Base-by-base conservation (phyloP, 75 land plant genomes). In the Pinus albicaulis region DNA sequence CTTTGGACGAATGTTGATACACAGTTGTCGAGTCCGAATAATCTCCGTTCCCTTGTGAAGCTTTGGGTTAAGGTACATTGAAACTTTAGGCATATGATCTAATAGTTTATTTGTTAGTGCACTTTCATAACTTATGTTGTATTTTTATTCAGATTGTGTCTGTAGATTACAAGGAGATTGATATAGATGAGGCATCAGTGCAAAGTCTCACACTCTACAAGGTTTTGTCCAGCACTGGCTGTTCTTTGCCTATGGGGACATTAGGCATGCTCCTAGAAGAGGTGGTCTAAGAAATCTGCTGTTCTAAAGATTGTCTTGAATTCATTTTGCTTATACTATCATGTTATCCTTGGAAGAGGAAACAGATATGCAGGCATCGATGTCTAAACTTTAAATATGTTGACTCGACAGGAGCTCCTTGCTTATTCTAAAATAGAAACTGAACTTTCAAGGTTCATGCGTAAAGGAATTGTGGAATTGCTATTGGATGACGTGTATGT, bases 401-500 rank as follows among this genome's bases (percentile, higher is more conserved):
- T 28, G 17, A 6, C 66, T 63, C 31, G 34, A 63, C 66, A 63
- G 66, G 65, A 62, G 14, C 31, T 25, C 31, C 31, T 26, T 14
- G 66, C 66, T 63, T 63, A 63, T 26, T 13, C 66, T 31, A 63
- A 31, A 7, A 63, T 63, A 26, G 36, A 63, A 63, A 31, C 66
- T 3, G 38, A 63, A 5, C 16, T 63, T 26, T 63, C 66, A 63
- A 63, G 38, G 3, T 63, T 31, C 2, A 78, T 85, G 76, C 81
- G 81, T 76, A 72, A 76, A 61, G 85, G 86, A 71, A 75, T 88
- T 14, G 74, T 82, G 36, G 76, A 80, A 41, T 70, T 76, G 59
- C 95, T 94, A 24, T 76, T 92, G 57, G 71, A 85, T 38, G 82
- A 87, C 52, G 73, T 88, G 19, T 94, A 90, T 78, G 59, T 59